These are phyloP conservation scores for Dalbergia oliveri DNA, from an alignment of 306 rosid species.

Conservation along the genomic window DNA sequence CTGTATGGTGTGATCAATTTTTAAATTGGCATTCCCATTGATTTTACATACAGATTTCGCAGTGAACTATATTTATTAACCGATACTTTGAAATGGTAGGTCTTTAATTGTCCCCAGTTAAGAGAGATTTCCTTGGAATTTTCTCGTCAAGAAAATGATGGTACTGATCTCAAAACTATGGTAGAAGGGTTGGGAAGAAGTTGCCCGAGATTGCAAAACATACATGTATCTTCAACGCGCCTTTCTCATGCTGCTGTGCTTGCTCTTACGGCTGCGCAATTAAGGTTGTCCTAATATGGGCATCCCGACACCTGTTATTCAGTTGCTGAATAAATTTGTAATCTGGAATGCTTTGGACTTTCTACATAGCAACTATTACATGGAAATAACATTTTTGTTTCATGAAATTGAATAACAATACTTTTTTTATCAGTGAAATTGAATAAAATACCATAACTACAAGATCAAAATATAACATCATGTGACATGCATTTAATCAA, in stretches of 20 bases:
- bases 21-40: background rate
- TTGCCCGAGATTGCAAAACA: conserved; percentile 74
- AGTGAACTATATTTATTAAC: conserved; percentile 7
- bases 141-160: conserved; percentile 67
- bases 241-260: conserved; percentile 80
- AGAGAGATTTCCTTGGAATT: conserved; percentile 77
- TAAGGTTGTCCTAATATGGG: conserved; percentile 58
- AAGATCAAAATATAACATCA: background rate
- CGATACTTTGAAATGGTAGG: conserved; percentile 50
- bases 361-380: background rate
- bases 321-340: background rate
- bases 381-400: background rate
- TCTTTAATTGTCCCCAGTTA: conserved; percentile 74
- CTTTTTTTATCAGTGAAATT: background rate
- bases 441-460: background rate
- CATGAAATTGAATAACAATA: too few species aligned
- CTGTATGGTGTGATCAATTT: background rate
- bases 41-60: background rate
- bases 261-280: conserved; percentile 71
- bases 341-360: background rate
- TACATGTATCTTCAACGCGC: conserved; percentile 72
- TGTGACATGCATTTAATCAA: background rate
- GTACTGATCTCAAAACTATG: conserved; percentile 64
- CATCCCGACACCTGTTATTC: background rate
- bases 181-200: conserved; percentile 71